Percentiles rank a stretch among this genome's conserved stretches.
phyloP scores from a whole-genome alignment of 495 filamentous ascomycete genomes.

The Clavariopsis aquatica region DNA sequence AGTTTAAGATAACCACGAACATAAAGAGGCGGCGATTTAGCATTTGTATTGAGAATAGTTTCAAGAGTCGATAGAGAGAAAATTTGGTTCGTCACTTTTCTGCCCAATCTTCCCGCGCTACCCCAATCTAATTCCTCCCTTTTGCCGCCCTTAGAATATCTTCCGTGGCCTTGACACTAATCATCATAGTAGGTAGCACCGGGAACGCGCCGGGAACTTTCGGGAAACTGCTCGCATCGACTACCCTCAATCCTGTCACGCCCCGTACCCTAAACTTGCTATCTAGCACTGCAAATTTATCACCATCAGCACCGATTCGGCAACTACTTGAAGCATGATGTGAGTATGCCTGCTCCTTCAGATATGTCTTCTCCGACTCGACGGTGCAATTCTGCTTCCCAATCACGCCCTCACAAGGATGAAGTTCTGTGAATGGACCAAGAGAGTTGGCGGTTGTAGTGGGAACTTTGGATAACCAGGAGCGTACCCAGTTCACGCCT shows the following conservation, averaged over 20 bases:
- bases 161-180: constrained; percentile 24
- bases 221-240: constrained; percentile 38
- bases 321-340: constrained; percentile 31
- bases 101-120: no score
- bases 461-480: constrained; percentile 25
- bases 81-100: no score
- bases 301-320: constrained; percentile 24
- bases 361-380: constrained; percentile 32
- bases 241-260: constrained; percentile 35
- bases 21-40: no score
- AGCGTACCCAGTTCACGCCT: constrained; percentile 31
- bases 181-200: constrained; percentile 29
- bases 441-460: constrained; percentile 4
- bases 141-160: constrained; percentile 1
- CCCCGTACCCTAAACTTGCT: constrained; percentile 33
- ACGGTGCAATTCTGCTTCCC: constrained; percentile 32
- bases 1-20: no score
- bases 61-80: no score
- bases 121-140: background rate
- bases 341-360: constrained; percentile 34
- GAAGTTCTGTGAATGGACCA: constrained; percentile 30
- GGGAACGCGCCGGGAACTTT: constrained; percentile 30
- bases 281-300: constrained; percentile 35
- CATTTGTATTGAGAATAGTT: no score
- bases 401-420: constrained; percentile 27